phyloP scores from a whole-genome alignment of 257 asterid species.

The Leptodermis oblonga region DNA sequence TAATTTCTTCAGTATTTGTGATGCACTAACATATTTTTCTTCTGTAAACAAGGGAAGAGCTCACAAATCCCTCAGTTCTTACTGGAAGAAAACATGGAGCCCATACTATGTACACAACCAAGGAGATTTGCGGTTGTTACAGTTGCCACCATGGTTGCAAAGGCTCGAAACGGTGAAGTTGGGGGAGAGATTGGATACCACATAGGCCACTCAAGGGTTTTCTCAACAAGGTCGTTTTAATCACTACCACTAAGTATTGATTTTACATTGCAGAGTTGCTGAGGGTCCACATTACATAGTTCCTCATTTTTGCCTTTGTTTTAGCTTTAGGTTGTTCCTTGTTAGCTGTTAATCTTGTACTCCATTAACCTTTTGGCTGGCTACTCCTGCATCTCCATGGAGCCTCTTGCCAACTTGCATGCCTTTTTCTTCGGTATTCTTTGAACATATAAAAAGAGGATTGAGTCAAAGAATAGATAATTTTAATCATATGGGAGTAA shows the following conservation, averaged over 20 bases:
- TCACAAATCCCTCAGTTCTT: constrained; percentile 95
- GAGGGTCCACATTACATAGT: background rate
- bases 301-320: background rate
- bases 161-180: constrained; percentile 76
- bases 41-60: constrained; percentile 67
- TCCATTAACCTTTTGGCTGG: background rate
- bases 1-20: background rate
- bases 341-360: background rate
- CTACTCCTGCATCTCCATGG: background rate
- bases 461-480: background rate
- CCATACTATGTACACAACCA: constrained; percentile 92
- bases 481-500: background rate
- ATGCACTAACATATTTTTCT: constrained; percentile 9
- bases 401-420: background rate
- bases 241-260: background rate
- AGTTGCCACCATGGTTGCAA: constrained; percentile 92
- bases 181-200: constrained; percentile 97
- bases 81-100: constrained; percentile 68
- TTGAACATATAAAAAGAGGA: background rate
- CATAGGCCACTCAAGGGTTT: constrained; percentile 88
- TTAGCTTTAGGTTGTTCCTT: background rate
- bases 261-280: constrained; percentile 4
- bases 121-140: constrained; percentile 99
- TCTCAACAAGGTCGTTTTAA: constrained; percentile 60
- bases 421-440: background rate